Percentiles rank a stretch among this genome's conserved stretches.
These are phyloP conservation scores for Pseudotsuga menziesii DNA, from an alignment of 75 land plant species.

Conservation along the genomic window DNA sequence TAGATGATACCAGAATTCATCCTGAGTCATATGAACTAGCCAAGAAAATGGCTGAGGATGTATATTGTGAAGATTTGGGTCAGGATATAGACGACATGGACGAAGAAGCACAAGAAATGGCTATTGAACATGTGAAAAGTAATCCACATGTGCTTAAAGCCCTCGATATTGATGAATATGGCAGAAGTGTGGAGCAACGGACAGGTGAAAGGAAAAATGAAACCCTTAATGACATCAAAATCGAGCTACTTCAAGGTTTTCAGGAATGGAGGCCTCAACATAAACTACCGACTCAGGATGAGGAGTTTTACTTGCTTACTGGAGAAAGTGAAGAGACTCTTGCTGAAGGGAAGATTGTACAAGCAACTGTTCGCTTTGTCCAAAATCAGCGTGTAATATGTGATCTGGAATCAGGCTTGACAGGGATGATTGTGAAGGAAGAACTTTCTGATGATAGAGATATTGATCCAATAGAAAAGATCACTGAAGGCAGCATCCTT, in stretches of 20 bases:
- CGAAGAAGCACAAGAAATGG: conserved; percentile 88
- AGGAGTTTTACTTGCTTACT: conserved; percentile 66
- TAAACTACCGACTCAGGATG: conserved; percentile 63
- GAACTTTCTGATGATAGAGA: conserved; percentile 69
- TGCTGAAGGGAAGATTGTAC: conserved; percentile 68
- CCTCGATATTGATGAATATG: conserved; percentile 61
- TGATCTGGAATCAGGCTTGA: conserved; percentile 79
- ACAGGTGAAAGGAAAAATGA: conserved; percentile 33
- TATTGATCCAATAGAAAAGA: conserved; percentile 39
- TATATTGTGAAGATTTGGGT: conserved; percentile 46
- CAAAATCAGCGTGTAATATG: conserved; percentile 54
- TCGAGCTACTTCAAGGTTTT: conserved; percentile 79
- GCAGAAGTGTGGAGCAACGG: conserved; percentile 26
- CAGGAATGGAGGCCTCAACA: conserved; percentile 71
- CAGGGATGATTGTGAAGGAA: conserved; percentile 57
- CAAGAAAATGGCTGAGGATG: conserved; percentile 79
- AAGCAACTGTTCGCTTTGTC: conserved; percentile 72
- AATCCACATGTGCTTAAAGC: conserved; percentile 46
- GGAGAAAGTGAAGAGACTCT: conserved; percentile 88
- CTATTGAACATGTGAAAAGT: conserved; percentile 85
- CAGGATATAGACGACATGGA: conserved; percentile 59
- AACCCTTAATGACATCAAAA: conserved; percentile 62
- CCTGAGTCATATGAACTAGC: conserved; percentile 92
- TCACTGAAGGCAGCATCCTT: conserved; percentile 71
- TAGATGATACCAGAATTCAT: conserved; percentile 97